phyloP scores from a whole-genome alignment of 192 early-diverging fungal species.

The Backusella westeae region DNA sequence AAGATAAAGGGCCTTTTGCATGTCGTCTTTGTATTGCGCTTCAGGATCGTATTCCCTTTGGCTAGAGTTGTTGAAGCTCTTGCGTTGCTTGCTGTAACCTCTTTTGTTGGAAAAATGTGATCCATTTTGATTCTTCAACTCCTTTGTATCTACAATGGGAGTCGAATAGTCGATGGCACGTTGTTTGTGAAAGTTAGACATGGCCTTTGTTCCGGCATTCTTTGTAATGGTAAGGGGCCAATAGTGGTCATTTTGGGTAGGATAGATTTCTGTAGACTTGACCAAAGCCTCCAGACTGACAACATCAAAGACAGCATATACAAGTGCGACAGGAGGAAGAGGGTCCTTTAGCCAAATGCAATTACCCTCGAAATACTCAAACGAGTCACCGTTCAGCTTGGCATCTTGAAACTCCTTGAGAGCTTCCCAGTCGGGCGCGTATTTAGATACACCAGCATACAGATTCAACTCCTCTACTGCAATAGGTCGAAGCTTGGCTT shows the following conservation, averaged over 20 bases:
- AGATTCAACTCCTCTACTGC: constrained; percentile 23
- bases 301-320: constrained; percentile 38
- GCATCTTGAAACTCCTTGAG: constrained; percentile 22
- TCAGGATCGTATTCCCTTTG: background rate
- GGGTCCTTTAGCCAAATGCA: constrained; percentile 31
- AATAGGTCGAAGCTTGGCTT: constrained; percentile 8
- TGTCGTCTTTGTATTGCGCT: background rate
- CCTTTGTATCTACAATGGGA: background rate
- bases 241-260: background rate
- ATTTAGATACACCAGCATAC: constrained; percentile 15
- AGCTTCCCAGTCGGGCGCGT: constrained; percentile 17
- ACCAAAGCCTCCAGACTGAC: constrained; percentile 19
- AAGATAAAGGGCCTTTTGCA: background rate
- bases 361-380: constrained; percentile 16
- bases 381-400: constrained; percentile 1
- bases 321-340: constrained; percentile 23
- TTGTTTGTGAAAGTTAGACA: background rate
- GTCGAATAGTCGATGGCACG: background rate
- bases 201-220: background rate
- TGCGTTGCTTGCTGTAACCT: background rate
- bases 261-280: background rate
- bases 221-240: constrained; percentile 8
- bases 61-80: background rate
- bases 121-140: background rate
- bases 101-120: background rate